Percentiles rank a stretch among this genome's conserved stretches.
These are phyloP conservation scores for Umbelopsis sp. DNA, from an alignment of 192 early-diverging fungal species.

Conservation along the genomic window DNA sequence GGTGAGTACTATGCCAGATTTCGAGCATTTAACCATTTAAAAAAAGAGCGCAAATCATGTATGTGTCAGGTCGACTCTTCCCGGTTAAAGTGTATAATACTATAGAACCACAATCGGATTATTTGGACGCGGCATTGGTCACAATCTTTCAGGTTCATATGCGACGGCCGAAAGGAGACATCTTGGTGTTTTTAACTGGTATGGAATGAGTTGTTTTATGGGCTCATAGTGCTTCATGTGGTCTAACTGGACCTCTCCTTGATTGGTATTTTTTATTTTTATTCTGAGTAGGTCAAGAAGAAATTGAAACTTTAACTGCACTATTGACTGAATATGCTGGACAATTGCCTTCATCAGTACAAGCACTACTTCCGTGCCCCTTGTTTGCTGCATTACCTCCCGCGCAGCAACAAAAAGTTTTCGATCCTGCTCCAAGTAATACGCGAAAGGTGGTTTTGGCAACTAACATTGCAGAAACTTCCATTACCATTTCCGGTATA, in stretches of 20 bases:
- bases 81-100: conserved; percentile 86
- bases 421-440: conserved; percentile 82
- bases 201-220: neutral
- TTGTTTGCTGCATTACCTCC: conserved; percentile 93
- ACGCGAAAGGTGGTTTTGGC: conserved; percentile 92
- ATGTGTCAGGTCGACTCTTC: conserved; percentile 89
- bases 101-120: conserved; percentile 81
- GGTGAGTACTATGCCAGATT: too few species aligned
- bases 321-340: conserved; percentile 75
- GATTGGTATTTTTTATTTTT: neutral
- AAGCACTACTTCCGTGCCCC: conserved; percentile 77
- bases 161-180: conserved; percentile 84
- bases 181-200: conserved; percentile 92
- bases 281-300: conserved; percentile 69
- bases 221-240: neutral
- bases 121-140: conserved; percentile 87
- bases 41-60: conserved; percentile 72
- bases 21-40: neutral
- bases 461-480: conserved; percentile 99
- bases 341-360: conserved; percentile 54
- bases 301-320: conserved; percentile 89
- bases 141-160: conserved; percentile 89
- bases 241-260: neutral
- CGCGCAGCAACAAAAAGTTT: conserved; percentile 86
- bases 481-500: conserved; percentile 94